phyloP scores from a whole-genome alignment of 2,329 filamentous ascomycete genomes.

The Pseudogymnoascus sp. region DNA sequence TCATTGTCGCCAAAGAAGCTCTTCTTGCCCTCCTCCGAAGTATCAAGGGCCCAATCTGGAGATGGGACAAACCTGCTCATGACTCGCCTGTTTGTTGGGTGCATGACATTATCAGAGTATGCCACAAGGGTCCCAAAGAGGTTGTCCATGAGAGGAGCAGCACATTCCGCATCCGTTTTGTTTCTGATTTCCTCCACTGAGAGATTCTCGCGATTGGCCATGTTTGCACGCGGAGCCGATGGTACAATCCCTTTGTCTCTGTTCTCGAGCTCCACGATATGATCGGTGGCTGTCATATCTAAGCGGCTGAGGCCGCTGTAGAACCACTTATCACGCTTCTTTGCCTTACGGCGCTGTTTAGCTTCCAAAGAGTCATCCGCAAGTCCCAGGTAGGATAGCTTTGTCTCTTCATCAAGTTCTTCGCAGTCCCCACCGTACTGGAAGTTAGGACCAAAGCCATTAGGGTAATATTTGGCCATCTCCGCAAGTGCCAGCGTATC shows the following conservation, averaged over 20 bases:
- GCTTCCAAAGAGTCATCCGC: conserved; percentile 9
- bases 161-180: conserved; percentile 18
- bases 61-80: conserved; percentile 19
- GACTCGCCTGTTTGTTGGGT: conserved; percentile 11
- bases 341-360: conserved; percentile 8
- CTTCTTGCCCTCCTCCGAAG: conserved; percentile 19
- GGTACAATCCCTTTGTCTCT: neutral
- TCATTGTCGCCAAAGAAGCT: conserved; percentile 25
- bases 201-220: conserved; percentile 10
- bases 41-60: conserved; percentile 21
- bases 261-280: conserved; percentile 17
- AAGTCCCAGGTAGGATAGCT: neutral
- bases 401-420: conserved; percentile 11
- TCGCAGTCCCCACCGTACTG: conserved; percentile 14
- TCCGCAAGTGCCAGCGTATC: conserved; percentile 21
- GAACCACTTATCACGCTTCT: conserved; percentile 22
- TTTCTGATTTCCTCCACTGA: conserved; percentile 19
- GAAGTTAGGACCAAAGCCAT: conserved; percentile 17
- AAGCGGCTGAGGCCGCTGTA: conserved; percentile 23
- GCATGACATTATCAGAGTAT: conserved; percentile 17
- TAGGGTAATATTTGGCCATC: conserved; percentile 23
- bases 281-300: conserved; percentile 20
- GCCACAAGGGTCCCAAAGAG: conserved; percentile 22
- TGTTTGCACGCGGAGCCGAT: neutral
- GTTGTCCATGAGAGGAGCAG: conserved; percentile 20